phyloP scores from a whole-genome alignment of 768 basidiomycete species.

The Pluteus cervinus region DNA sequence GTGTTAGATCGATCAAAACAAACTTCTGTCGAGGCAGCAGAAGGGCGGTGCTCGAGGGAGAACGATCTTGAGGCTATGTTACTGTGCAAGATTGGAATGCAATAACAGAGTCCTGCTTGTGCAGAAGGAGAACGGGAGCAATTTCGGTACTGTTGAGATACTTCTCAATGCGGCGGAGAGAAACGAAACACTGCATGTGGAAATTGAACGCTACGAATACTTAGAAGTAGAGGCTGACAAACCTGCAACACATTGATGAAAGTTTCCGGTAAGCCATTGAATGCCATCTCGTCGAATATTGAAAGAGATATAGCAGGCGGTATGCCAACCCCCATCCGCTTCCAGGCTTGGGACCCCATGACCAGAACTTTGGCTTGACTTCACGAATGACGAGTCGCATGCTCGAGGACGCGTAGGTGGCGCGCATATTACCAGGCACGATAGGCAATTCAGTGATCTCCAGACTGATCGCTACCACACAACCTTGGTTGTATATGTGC shows the following conservation, averaged over 20 bases:
- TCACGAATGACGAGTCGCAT: conserved; percentile 57
- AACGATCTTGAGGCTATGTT: conserved; percentile 84
- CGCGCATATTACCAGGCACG: conserved; percentile 67
- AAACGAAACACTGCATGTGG: conserved; percentile 63
- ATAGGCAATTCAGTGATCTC: conserved; percentile 89
- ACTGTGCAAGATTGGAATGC: conserved; percentile 81
- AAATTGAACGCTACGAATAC: neutral
- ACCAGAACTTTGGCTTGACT: conserved; percentile 43
- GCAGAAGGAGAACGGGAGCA: conserved; percentile 48
- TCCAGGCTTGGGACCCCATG: conserved; percentile 55
- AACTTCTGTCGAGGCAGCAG: conserved; percentile 74
- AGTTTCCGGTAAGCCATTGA: conserved; percentile 85
- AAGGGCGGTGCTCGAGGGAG: conserved; percentile 35
- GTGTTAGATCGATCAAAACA: conserved; percentile 67
- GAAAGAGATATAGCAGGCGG: conserved; percentile 54
- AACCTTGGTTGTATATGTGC: conserved; percentile 84
- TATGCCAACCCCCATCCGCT: conserved; percentile 62
- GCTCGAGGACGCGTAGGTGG: conserved; percentile 49
- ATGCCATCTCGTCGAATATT: conserved; percentile 73
- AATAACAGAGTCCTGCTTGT: conserved; percentile 52
- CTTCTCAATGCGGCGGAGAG: conserved; percentile 85
- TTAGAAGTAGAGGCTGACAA: conserved; percentile 4
- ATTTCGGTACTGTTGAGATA: conserved; percentile 79
- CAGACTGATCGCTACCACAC: conserved; percentile 66
- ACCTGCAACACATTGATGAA: conserved; percentile 88